These are phyloP conservation scores for Anacardium occidentale DNA, from an alignment of 345 rosid species.

Conservation along the genomic window DNA sequence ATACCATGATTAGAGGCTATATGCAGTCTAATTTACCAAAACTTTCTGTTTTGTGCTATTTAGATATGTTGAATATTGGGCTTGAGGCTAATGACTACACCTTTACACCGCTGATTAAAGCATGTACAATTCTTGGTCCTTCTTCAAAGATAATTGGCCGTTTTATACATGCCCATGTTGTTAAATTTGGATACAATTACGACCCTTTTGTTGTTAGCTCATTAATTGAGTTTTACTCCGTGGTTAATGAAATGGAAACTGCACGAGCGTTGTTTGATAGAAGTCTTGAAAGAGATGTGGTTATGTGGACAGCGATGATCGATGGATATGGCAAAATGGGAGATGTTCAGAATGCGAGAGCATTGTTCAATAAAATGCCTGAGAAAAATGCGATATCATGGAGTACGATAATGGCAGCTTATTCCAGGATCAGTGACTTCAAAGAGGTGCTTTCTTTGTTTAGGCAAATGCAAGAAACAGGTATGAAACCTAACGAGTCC, in stretches of 20 bases:
- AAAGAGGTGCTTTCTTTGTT: conserved; percentile 38
- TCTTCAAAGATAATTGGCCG: conserved; percentile 11
- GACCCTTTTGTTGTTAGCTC: conserved; percentile 39
- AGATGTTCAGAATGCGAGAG: conserved; percentile 28
- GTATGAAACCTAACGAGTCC: conserved; percentile 33
- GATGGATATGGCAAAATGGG: conserved; percentile 35
- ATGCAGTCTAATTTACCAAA: conserved; percentile 22
- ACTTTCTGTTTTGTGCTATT: conserved; percentile 25
- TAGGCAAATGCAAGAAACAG: conserved; percentile 29
- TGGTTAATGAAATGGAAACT: conserved; percentile 14
- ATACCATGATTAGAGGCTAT: conserved; percentile 32
- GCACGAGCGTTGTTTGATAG: conserved; percentile 32
- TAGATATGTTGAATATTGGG: conserved; percentile 29
- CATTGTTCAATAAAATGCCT: conserved; percentile 38
- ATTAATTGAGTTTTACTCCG: conserved; percentile 34
- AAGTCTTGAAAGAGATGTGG: conserved; percentile 31
- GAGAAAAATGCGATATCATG: conserved; percentile 33
- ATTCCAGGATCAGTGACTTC: conserved; percentile 34
- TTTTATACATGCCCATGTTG: conserved; percentile 34
- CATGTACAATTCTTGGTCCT: conserved; percentile 26
- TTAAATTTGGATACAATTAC: conserved; percentile 26
- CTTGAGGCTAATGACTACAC: conserved; percentile 32
- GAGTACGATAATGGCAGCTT: conserved; percentile 42
- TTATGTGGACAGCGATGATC: conserved; percentile 33
- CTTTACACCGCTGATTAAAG: conserved; percentile 37